These are phyloP conservation scores for Tulasnella sp. DNA, from an alignment of 768 basidiomycete genomes.

Conservation along the genomic window DNA sequence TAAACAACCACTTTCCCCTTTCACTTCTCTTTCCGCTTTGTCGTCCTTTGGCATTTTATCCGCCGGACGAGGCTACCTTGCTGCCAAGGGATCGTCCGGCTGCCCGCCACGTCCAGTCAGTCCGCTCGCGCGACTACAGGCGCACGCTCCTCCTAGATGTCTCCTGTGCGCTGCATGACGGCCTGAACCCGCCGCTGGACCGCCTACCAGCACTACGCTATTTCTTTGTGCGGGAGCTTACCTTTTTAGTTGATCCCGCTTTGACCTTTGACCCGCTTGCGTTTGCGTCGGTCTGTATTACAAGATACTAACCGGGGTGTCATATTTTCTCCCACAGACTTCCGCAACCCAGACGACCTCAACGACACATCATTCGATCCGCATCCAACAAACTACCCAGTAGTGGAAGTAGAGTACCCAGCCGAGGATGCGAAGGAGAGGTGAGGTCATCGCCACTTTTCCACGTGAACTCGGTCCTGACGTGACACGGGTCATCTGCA, in stretches of 20 bases:
- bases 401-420: conserved; percentile 69
- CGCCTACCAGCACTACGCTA: no score
- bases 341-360: conserved; percentile 57
- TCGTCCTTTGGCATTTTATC: neutral
- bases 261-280: neutral
- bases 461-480: neutral
- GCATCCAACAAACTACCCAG: conserved; percentile 50
- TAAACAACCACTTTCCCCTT: neutral
- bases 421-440: conserved; percentile 60
- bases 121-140: neutral
- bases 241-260: neutral
- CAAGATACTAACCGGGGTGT: neutral
- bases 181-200: neutral
- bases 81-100: neutral
- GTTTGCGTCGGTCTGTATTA: neutral
- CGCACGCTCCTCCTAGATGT: neutral
- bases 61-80: neutral
- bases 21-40: neutral
- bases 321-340: conserved; percentile 37
- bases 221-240: neutral
- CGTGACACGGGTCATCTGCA: conserved; percentile 5
- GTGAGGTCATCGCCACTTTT: conserved; percentile 33
- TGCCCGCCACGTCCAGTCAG: neutral
- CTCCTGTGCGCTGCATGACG: neutral
- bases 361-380: conserved; percentile 57